Percentiles rank a stretch among this genome's conserved stretches.
phyloP scores from a whole-genome alignment of 805 yeast genomes.

The Saturnispora halmiae region DNA sequence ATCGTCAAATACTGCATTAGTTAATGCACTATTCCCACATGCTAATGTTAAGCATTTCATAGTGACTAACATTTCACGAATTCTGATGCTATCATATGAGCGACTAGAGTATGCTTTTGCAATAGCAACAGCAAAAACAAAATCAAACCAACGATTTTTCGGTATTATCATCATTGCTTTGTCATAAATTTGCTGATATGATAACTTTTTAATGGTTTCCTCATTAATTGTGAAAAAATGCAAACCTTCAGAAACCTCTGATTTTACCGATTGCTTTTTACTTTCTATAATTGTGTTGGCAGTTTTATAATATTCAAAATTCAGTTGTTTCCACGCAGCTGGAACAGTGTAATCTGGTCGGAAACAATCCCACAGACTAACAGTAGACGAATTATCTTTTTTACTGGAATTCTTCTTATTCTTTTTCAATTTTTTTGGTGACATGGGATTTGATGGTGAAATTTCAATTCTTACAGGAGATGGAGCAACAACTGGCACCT shows the following conservation, averaged over 20 bases:
- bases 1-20: constrained; percentile 57
- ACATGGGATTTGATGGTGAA: constrained; percentile 19
- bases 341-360: constrained; percentile 36
- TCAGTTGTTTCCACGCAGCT: constrained; percentile 45
- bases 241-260: constrained; percentile 35
- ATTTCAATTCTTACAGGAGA: constrained; percentile 16
- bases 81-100: constrained; percentile 41
- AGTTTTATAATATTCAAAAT: constrained; percentile 43
- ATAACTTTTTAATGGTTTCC: constrained; percentile 44
- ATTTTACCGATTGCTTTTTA: constrained; percentile 9
- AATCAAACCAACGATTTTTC: constrained; percentile 51
- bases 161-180: constrained; percentile 53
- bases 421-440: constrained; percentile 7
- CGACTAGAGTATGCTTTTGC: constrained; percentile 63
- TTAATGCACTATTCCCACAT: constrained; percentile 49
- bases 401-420: constrained; percentile 12
- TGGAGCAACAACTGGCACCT: constrained; percentile 26
- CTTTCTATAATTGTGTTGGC: constrained; percentile 11
- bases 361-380: constrained; percentile 24
- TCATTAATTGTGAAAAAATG: constrained; percentile 43
- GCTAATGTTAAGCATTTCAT: constrained; percentile 63
- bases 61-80: constrained; percentile 52
- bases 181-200: constrained; percentile 56
- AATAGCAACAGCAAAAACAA: constrained; percentile 48
- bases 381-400: constrained; percentile 13